These are phyloP conservation scores for Hura crepitans DNA, from an alignment of 441 rosid genomes.

Conservation along the genomic window DNA sequence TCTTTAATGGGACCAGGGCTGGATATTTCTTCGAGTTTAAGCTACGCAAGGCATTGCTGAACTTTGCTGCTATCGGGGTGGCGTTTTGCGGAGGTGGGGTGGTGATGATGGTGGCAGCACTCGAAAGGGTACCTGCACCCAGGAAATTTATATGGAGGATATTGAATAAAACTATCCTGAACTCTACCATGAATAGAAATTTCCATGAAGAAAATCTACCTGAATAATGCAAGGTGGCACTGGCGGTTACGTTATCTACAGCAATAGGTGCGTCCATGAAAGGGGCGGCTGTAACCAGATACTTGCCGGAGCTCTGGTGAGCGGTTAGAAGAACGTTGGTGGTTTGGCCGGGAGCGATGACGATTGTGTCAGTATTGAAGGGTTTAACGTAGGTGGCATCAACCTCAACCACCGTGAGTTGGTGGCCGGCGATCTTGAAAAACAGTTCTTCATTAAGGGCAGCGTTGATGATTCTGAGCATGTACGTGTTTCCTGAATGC, in stretches of 20 bases:
- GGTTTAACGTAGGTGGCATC: conserved; percentile 88
- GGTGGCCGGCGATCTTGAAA: conserved; percentile 81
- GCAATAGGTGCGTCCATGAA: conserved; percentile 73
- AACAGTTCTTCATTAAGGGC: conserved; percentile 92
- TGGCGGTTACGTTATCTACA: conserved; percentile 66
- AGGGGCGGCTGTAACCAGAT: conserved; percentile 60
- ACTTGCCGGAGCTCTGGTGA: conserved; percentile 42
- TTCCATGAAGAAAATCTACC: conserved; percentile 4
- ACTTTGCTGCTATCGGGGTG: conserved; percentile 51
- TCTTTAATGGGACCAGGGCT: conserved; percentile 56
- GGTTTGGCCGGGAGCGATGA: conserved; percentile 81
- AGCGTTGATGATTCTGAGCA: conserved; percentile 78
- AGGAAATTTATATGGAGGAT: no score
- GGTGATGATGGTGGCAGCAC: conserved; percentile 41
- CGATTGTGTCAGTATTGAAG: conserved; percentile 51
- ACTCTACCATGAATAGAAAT: no score
- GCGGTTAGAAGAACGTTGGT: conserved; percentile 72
- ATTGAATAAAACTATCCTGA: no score
- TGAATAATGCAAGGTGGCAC: conserved; percentile 58
- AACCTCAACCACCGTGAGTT: conserved; percentile 77
- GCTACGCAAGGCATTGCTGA: conserved; percentile 53
- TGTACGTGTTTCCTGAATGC: conserved; percentile 53
- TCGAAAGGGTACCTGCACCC: conserved; percentile 35
- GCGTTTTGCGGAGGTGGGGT: conserved; percentile 64
- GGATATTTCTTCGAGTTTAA: conserved; percentile 65